Base-by-base conservation (phyloP, 2,329 filamentous ascomycete species). In the Clonostachys rhizophaga region DNA sequence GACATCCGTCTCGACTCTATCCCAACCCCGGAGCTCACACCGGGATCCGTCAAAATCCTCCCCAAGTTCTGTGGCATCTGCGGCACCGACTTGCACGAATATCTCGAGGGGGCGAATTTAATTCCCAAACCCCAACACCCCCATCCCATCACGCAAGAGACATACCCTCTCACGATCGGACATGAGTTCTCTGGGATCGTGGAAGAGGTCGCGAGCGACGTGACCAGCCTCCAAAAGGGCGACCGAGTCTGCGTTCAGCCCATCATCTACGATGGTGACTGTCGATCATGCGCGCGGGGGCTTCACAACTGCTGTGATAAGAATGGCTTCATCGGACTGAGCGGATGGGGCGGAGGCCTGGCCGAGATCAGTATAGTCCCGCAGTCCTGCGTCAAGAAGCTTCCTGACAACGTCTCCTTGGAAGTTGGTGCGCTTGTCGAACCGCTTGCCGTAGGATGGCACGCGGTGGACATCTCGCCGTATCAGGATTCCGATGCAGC, bases 131-230 rank as follows among this genome's bases (percentile, higher is more conserved):
- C 79, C 4, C 56, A 57, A 6, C 62, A 60, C 6, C 78, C 81
- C 1, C 83, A 86, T 54, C 74, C 74, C 3, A 61, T 85, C 18
- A 86, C 81, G 0, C 67, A 72, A 33, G 78, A 79, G 48, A 69
- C 66, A 1, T 70, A 80, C 35, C 83, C 82, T 5, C 70, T 85
- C 10, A 81, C 74, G 0, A 67, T 86, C 9, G 83, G 84, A 20
- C 83, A 87, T 56, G 84, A 87, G 57, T 83, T 86, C 60, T 78
- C 74, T 5, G 83, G 83, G 10, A 71, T 73, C 3, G 67, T 87
- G 33, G 69, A 74, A 10, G 78, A 83, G 52, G 64, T 86, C n/a
- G 82, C 82, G 1, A 55, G 66, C 0, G 70, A 64, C 1, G 74
- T 81, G 2, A 61, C 55, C 0, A 59, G 58, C 10, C 63, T 84